These are phyloP conservation scores for Podaxis sp. DNA, from an alignment of 768 basidiomycete species.

Conservation along the genomic window DNA sequence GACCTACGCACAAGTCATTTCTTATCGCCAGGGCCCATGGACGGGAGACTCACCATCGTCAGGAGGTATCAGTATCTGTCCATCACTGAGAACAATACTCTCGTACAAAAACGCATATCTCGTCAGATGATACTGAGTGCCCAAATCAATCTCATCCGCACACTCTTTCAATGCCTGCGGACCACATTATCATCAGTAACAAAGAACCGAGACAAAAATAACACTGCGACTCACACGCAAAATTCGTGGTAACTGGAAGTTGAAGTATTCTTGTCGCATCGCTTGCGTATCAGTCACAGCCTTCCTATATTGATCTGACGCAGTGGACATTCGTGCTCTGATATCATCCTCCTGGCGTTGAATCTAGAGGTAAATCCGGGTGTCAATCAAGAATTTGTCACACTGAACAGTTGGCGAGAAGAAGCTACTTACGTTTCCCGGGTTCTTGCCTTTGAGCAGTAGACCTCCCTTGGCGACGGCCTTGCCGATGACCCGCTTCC, in stretches of 20 bases:
- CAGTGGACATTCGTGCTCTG: conserved; percentile 74
- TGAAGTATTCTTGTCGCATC: conserved; percentile 96
- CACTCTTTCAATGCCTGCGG: conserved; percentile 82
- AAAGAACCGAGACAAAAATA: neutral
- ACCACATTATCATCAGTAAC: conserved; percentile 6
- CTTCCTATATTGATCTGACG: conserved; percentile 88
- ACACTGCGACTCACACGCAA: conserved; percentile 60
- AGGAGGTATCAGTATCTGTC: conserved; percentile 74
- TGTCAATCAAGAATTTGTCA: neutral
- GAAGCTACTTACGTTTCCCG: conserved; percentile 60
- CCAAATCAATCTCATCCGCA: conserved; percentile 92
- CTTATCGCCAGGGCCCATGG: neutral
- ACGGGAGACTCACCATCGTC: conserved; percentile 47
- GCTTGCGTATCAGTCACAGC: conserved; percentile 85
- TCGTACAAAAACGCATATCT: conserved; percentile 95
- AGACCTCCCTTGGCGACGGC: conserved; percentile 89
- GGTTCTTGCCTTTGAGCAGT: conserved; percentile 89
- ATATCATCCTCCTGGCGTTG: conserved; percentile 95
- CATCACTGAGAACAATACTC: conserved; percentile 85
- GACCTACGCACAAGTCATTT: conserved; percentile 23
- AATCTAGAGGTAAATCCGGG: conserved; percentile 42
- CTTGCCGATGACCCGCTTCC: conserved; percentile 84
- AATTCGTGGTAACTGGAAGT: conserved; percentile 92
- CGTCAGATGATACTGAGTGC: conserved; percentile 96
- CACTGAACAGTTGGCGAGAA: neutral